Conservation (phyloP, 2,329 filamentous ascomycete species). For the Cryphonectria carpinicola region DNA sequence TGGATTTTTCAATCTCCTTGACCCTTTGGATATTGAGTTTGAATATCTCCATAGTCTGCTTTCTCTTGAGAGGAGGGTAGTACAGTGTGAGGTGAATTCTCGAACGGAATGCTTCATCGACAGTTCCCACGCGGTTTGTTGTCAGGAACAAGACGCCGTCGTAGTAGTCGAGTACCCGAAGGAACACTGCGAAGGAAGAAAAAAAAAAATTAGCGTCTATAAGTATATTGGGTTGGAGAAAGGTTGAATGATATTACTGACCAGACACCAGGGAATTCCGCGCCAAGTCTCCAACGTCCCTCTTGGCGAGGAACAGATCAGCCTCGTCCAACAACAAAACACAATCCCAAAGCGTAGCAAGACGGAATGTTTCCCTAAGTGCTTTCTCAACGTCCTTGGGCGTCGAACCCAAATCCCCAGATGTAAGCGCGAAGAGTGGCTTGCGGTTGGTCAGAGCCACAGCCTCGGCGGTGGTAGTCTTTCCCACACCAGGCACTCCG, state of each 20-base stretch:
- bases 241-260: not conserved
- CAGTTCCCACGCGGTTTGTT: slow-evolving; percentile 48
- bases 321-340: not conserved
- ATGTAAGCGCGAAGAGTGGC: slow-evolving; percentile 13
- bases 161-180: slow-evolving; percentile 35
- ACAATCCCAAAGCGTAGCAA: not conserved
- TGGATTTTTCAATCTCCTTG: not conserved
- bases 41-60: not conserved
- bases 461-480: slow-evolving; percentile 16
- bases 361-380: not conserved
- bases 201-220: too few species aligned
- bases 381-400: not conserved
- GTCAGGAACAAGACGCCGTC: slow-evolving; percentile 48
- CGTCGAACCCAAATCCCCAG: not conserved
- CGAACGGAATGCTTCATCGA: slow-evolving; percentile 51
- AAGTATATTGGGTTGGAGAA: too few species aligned
- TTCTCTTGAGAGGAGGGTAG: not conserved
- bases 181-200: slow-evolving; percentile 44
- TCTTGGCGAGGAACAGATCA: not conserved
- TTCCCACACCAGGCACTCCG: slow-evolving; percentile 16
- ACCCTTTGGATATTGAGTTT: not conserved
- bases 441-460: slow-evolving; percentile 19
- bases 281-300: not conserved
- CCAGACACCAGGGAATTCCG: not conserved
- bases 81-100: slow-evolving; percentile 34